Conservation (phyloP, 352 stramenopile genomes). For the Pythium rishiriense region DNA sequence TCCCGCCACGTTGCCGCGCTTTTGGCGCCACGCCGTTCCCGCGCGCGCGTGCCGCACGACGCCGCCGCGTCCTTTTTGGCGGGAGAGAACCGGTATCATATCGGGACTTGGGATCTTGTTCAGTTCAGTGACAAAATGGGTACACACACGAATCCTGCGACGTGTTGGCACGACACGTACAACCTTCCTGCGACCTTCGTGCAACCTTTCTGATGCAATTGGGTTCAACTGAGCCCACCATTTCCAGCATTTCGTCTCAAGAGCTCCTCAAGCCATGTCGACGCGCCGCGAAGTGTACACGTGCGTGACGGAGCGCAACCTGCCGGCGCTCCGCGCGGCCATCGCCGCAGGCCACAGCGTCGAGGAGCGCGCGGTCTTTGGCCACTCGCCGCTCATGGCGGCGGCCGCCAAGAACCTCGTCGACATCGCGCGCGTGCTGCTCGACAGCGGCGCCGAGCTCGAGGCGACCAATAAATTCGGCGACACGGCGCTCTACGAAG, state of each 20-base stretch:
- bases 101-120: constrained; percentile 3
- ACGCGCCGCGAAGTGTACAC: background rate
- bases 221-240: background rate
- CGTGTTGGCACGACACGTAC: constrained; percentile 1
- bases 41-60: background rate
- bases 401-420: constrained; percentile 33
- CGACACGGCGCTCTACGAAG: constrained; percentile 23
- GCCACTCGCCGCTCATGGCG: constrained; percentile 34
- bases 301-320: background rate
- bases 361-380: constrained; percentile 28
- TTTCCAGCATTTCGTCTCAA: no score
- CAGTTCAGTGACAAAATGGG: background rate
- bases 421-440: constrained; percentile 24
- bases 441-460: constrained; percentile 27
- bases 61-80: constrained; percentile 9
- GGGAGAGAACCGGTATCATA: constrained; percentile 15
- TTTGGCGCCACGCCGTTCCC: background rate
- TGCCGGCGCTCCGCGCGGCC: constrained; percentile 1
- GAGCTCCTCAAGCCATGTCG: background rate
- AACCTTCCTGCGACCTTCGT: background rate
- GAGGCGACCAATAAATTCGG: constrained; percentile 16
- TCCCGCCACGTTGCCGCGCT: background rate
- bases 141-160: constrained; percentile 16
- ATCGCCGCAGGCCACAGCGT: constrained; percentile 26
- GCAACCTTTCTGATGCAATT: background rate